phyloP scores from a whole-genome alignment of 73 alveolate species.

The Uronychia setigera region DNA sequence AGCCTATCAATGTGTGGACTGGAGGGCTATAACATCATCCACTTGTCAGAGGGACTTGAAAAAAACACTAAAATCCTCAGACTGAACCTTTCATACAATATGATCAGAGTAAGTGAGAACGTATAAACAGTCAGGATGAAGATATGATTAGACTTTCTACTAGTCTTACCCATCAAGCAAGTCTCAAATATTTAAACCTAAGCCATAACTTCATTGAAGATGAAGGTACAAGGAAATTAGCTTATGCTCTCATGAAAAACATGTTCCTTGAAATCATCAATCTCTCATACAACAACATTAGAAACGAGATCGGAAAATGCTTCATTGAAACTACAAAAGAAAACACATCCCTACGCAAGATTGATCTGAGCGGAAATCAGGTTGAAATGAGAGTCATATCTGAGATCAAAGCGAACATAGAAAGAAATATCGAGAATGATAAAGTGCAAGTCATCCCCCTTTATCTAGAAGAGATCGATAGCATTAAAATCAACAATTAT shows the following conservation, averaged over 20 bases:
- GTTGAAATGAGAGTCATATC: background rate
- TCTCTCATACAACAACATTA: background rate
- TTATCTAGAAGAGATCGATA: too few species aligned
- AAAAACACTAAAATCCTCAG: background rate
- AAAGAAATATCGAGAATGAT: too few species aligned
- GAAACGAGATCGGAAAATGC: background rate
- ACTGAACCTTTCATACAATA: background rate
- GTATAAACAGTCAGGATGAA: background rate
- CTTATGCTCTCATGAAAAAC: background rate
- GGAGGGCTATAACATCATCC: background rate
- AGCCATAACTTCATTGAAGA: background rate
- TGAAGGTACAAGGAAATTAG: background rate
- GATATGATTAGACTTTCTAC: background rate
- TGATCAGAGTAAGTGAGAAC: background rate
- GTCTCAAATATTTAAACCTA: background rate
- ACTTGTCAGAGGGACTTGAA: background rate
- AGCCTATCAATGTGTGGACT: background rate
- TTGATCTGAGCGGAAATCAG: background rate
- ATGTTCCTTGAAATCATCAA: background rate
- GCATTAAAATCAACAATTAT: too few species aligned
- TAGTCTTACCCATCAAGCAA: background rate
- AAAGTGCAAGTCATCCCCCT: too few species aligned
- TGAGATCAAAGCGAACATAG: background rate
- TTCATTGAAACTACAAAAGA: background rate
- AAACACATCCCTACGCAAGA: background rate